A percentile compares a stretch with the other conserved stretches of the same genome.
Conservation (phyloP, 345 rosid genomes). For the Anacardium occidentale region DNA sequence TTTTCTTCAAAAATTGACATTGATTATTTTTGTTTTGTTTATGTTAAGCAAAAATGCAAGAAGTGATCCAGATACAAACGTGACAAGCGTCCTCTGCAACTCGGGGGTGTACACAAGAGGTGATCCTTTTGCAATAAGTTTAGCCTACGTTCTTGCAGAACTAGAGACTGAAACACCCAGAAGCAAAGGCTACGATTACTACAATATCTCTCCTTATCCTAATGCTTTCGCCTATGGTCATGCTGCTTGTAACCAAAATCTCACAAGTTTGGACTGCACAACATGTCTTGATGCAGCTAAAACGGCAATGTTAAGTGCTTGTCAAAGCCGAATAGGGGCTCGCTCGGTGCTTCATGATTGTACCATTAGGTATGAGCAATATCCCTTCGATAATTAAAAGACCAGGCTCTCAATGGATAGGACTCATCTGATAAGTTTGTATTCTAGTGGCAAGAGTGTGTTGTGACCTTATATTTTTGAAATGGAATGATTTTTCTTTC, state of each 20-base stretch:
- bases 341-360: constrained; percentile 55
- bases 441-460: background rate
- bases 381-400: constrained; percentile 41
- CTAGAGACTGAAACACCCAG: constrained; percentile 31
- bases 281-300: constrained; percentile 48
- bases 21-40: constrained; percentile 4
- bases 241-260: constrained; percentile 44
- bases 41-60: background rate
- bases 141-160: constrained; percentile 37
- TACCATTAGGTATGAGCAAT: constrained; percentile 61
- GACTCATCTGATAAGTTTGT: background rate
- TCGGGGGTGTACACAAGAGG: constrained; percentile 32
- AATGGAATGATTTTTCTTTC: background rate
- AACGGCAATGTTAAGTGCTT: constrained; percentile 29
- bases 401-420: background rate
- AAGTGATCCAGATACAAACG: constrained; percentile 40
- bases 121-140: constrained; percentile 43
- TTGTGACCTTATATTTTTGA: constrained; percentile 15
- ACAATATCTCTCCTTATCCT: constrained; percentile 59
- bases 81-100: constrained; percentile 43
- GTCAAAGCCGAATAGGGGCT: constrained; percentile 45
- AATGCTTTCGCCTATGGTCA: constrained; percentile 61
- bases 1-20: constrained; percentile 22
- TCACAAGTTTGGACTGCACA: constrained; percentile 38
- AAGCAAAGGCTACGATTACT: constrained; percentile 32